Percentiles rank a stretch among this genome's conserved stretches.
Conservation (phyloP, 495 filamentous ascomycete species). For the Glutinoglossum americanum region DNA sequence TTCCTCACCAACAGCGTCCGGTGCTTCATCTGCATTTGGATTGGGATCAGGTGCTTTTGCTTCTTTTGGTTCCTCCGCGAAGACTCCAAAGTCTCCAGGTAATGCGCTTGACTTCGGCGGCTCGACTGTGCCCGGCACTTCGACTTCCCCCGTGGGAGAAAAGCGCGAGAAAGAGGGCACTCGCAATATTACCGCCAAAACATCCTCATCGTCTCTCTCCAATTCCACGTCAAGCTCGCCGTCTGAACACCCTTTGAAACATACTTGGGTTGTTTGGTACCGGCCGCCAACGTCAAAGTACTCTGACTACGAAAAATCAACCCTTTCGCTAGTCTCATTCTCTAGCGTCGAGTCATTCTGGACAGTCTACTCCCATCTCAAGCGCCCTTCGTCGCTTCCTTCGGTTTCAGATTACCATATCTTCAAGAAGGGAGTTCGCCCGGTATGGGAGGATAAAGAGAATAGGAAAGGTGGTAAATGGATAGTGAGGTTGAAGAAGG, state of each 20-base stretch:
- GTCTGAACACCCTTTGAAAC: conserved; percentile 43
- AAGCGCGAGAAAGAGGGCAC: conserved; percentile 34
- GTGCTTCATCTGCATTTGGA: conserved; percentile 81
- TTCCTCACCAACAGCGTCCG: conserved; percentile 57
- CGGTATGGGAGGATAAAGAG: conserved; percentile 96
- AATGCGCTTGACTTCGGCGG: conserved; percentile 47
- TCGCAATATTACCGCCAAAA: conserved; percentile 22
- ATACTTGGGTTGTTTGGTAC: conserved; percentile 94
- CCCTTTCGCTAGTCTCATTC: conserved; percentile 63
- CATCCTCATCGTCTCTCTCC: conserved; percentile 18
- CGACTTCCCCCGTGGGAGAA: conserved; percentile 34
- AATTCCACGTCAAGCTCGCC: conserved; percentile 13
- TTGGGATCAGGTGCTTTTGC: conserved; percentile 91
- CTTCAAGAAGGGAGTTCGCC: conserved; percentile 89
- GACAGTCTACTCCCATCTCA: conserved; percentile 75
- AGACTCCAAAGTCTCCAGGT: conserved; percentile 75
- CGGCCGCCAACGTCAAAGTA: conserved; percentile 86
- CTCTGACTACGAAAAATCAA: conserved; percentile 95
- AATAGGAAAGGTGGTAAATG: conserved; percentile 95
- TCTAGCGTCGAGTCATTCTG: conserved; percentile 81
- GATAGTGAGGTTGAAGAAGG: conserved; percentile 90
- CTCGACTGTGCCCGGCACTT: conserved; percentile 12
- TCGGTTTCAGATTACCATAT: conserved; percentile 95
- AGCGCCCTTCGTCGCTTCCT: conserved; percentile 68
- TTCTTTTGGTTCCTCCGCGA: conserved; percentile 60